Percentiles rank a stretch among this genome's conserved stretches.
Conservation (phyloP, 2,329 filamentous ascomycete species). For the Eutypa lata region DNA sequence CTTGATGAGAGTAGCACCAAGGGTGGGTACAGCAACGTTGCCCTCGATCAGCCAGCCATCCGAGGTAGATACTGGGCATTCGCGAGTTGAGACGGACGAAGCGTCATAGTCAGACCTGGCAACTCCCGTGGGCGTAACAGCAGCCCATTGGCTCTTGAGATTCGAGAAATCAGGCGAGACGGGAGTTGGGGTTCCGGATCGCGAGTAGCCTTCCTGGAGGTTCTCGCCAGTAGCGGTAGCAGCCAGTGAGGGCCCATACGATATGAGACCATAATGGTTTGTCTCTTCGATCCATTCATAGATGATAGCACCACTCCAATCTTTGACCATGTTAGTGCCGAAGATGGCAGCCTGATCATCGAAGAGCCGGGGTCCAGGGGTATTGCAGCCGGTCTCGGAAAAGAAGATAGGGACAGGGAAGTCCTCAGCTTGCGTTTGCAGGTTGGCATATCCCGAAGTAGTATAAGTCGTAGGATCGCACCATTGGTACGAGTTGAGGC, state of each 20-base stretch:
- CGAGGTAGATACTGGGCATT: conserved; percentile 67
- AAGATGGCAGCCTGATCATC: conserved; percentile 76
- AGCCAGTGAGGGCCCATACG: conserved; percentile 63
- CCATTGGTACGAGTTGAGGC: conserved; percentile 83
- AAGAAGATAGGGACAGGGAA: conserved; percentile 88
- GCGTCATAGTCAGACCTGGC: conserved; percentile 63
- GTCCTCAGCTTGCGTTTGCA: conserved; percentile 63
- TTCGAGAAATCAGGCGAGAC: conserved; percentile 75
- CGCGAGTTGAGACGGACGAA: conserved; percentile 56
- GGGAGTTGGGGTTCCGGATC: conserved; percentile 71
- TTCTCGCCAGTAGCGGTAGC: conserved; percentile 50
- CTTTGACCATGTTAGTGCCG: conserved; percentile 65
- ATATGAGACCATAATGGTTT: conserved; percentile 79
- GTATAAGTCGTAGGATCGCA: conserved; percentile 59
- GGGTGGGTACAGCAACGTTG: conserved; percentile 63
- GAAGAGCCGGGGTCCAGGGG: conserved; percentile 58
- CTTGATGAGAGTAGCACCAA: conserved; percentile 52
- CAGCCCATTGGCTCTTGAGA: conserved; percentile 73
- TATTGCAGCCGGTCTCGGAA: conserved; percentile 84
- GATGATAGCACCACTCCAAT: conserved; percentile 74
- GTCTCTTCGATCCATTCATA: conserved; percentile 89
- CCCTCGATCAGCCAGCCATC: conserved; percentile 72
- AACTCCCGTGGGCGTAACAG: conserved; percentile 66
- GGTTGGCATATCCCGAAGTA: conserved; percentile 64
- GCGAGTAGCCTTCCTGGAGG: conserved; percentile 63